Evolutionary conservation across 306 rosid genomes (phyloP), one percentile per base, ranked within the genome.

Genomic region (Oxytropis ochrocephala): DNA sequence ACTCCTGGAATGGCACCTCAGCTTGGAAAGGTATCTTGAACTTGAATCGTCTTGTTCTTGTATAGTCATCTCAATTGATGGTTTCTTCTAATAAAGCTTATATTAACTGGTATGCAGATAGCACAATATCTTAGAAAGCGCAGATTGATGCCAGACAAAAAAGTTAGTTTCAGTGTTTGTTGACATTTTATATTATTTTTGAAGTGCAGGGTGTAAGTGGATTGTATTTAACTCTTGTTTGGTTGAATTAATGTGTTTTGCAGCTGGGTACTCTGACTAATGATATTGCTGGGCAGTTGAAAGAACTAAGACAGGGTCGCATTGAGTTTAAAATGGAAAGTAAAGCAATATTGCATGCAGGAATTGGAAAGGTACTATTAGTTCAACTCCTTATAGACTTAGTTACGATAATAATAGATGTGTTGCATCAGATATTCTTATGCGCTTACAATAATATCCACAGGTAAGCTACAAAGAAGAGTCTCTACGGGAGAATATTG

Each of bases 1-100:
- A 91, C 99, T 69, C 96, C 90, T 67, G 92, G 95, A 81, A 91
- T 94, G 99, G 86, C 95, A 75, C 89, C 88, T 80, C 93, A 89
- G 49, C 84, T 94, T 75, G 94, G 87, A 64, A 94, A 94, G 99
- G 99, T 94, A 21, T 59, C 51, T 75, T 72, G 33, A 73, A 54
- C 55, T 58, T 71, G 27, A 46, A 29, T 69, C 32, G 19, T 66
- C 39, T 43, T 58, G 27, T 77, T 2, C 24, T 64, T 66, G 63
- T 66, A 49, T 42, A 39, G 48, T 76, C 52, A 12, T 70, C 67
- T 59, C 64, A 56, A 41, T 65, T 29, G 58, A 8, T 47, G 75
- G 53, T 21, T 73, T 41, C 49, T 64, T 70, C 21, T 39, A 80
- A 64, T 58, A 73, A 56, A 76, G 78, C 60, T 51, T 43, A 29